Base-by-base conservation (phyloP, 2,329 filamentous ascomycete genomes). In the Claviceps purpurea region DNA sequence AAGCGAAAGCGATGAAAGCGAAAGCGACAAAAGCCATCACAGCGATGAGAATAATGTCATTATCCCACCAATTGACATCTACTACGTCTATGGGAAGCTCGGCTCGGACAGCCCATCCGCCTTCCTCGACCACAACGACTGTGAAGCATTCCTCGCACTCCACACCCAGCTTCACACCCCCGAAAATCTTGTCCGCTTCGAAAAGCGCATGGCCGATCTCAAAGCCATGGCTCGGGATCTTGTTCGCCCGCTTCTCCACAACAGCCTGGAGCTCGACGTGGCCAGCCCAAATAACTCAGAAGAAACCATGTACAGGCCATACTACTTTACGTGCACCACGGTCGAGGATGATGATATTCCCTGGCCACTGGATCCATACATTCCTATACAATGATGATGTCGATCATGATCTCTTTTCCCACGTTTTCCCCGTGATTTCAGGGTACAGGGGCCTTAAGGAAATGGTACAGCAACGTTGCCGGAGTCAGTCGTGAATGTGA, bases 91-190 rank as follows among this genome's bases (percentile, higher is more conserved):
- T 30, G 8, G 26, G 26, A 30, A 30, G 26, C 26, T 30, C 26
- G 26, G 7, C 26, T 30, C 79, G 4, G 71, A 78, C 2, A 71
- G 72, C 3, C 55, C 66, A 14, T 71, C 79, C 0, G 73, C 76
- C 0, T 96, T 93, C 63, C 78, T 97, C 5, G 68, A 73, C 1
- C 89, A 91, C 65, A 89, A 95, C 58, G 90, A 95, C 58, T 85
- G 91, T 64, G 96, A 95, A 68, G 81, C 81, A 22, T 96, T 96
- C 61, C 76, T 96, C 50, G 94, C 95, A 65, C 72, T 91, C 24
- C 84, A 81, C 11, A 85, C 88, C 0, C 85, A 93, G 20, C 68
- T 91, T 7, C 96, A 96, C 69, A 88, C 79, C 45, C 78, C 90
- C 18, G 90, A 96, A n/a, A 91, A 88, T 56, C 68, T 96, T 47